A percentile compares a stretch with the other conserved stretches of the same genome.
phyloP scores from a whole-genome alignment of 2,329 filamentous ascomycete species.

The Ceratocystis colombiana region DNA sequence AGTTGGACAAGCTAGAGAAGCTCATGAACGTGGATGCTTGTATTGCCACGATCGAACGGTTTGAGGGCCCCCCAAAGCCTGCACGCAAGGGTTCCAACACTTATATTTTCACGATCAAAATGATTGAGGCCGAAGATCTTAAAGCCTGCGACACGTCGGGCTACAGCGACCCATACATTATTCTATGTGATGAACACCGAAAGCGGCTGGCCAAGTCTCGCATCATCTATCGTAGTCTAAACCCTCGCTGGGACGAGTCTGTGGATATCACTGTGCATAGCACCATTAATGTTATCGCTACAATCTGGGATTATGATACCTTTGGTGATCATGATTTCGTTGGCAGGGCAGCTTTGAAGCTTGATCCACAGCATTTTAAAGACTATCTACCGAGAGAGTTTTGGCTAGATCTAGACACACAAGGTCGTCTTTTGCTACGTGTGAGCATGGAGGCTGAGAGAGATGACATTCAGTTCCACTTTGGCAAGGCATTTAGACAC shows the following conservation, averaged over 20 bases:
- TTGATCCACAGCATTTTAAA: conserved; percentile 95
- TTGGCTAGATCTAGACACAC: conserved; percentile 94
- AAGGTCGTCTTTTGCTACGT: conserved; percentile 76
- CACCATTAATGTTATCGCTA: conserved; percentile 87
- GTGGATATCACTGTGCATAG: conserved; percentile 91
- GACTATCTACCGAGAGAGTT: conserved; percentile 94
- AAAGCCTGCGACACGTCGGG: conserved; percentile 97
- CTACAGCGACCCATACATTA: conserved; percentile 90
- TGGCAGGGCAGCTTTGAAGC: conserved; percentile 87
- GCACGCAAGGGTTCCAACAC: conserved; percentile 60
- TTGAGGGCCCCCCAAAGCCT: conserved; percentile 59
- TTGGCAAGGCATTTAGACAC: conserved; percentile 91
- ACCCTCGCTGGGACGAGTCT: conserved; percentile 93
- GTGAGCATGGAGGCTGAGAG: conserved; percentile 98
- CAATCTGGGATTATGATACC: conserved; percentile 96
- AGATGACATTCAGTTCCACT: conserved; percentile 97
- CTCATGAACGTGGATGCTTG: conserved; percentile 87
- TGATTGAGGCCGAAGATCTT: conserved; percentile 92
- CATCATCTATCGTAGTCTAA: conserved; percentile 80
- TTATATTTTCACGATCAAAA: conserved; percentile 97
- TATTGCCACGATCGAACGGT: conserved; percentile 65
- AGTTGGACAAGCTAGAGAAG: conserved; percentile 81
- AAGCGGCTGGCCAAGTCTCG: conserved; percentile 92
- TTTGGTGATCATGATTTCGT: conserved; percentile 97
- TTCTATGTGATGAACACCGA: conserved; percentile 93